A percentile compares a stretch with the other conserved stretches of the same genome.
These are phyloP conservation scores for Diplodia seriata DNA, from an alignment of 2,329 filamentous ascomycete genomes.

Conservation along the genomic window DNA sequence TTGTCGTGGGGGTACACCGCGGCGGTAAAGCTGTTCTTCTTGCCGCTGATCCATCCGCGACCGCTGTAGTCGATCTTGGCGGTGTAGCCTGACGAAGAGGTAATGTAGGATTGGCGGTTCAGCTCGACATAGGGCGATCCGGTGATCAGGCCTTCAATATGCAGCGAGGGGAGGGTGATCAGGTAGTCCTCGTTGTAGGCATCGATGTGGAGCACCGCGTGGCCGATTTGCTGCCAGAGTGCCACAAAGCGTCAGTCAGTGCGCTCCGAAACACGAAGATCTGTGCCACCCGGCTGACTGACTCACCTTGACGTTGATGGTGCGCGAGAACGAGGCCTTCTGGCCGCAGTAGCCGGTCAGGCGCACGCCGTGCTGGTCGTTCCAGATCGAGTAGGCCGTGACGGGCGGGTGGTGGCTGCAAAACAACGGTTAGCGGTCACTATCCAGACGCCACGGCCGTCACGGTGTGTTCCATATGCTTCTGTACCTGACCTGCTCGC, in stretches of 20 bases:
- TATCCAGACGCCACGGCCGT: neutral
- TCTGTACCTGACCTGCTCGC: constrained; percentile 83
- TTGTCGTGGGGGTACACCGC: constrained; percentile 71
- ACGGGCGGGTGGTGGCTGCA: constrained; percentile 85
- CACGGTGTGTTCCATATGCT: neutral
- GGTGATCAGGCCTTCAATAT: constrained; percentile 91
- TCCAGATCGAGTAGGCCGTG: constrained; percentile 92
- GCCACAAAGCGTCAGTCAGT: constrained; percentile 14
- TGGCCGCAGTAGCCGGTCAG: constrained; percentile 90
- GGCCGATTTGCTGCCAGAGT: constrained; percentile 73
- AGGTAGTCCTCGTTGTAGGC: constrained; percentile 75
- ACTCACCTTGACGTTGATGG: constrained; percentile 80
- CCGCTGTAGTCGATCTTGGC: constrained; percentile 92
- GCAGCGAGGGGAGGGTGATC: constrained; percentile 87
- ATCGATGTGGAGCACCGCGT: constrained; percentile 81
- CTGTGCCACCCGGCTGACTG: neutral
- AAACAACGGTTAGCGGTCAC: constrained; percentile 1
- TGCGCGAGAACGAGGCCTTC: constrained; percentile 91
- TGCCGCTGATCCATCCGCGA: constrained; percentile 92
- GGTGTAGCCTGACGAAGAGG: constrained; percentile 84
- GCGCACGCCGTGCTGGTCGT: constrained; percentile 78
- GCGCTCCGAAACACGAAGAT: neutral
- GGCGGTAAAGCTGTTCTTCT: constrained; percentile 90
- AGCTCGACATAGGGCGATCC: constrained; percentile 90
- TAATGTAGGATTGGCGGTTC: constrained; percentile 83